Base-by-base conservation (phyloP, 176 grass and related monocot species). In the Neostapfia colusana region DNA sequence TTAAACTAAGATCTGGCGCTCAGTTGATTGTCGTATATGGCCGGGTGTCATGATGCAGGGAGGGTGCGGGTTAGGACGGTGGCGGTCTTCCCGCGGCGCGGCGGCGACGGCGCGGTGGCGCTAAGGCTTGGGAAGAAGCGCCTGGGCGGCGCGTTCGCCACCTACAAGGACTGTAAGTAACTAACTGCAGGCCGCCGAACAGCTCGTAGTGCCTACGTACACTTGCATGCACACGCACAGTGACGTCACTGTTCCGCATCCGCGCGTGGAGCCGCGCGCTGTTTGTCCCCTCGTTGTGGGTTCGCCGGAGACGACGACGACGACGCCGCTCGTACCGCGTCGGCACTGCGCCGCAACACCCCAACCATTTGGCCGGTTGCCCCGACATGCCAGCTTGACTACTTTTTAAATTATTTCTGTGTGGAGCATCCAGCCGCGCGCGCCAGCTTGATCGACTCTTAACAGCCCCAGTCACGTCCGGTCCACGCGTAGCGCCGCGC, bases 91-190 rank as follows among this genome's bases (percentile, higher is more conserved):
- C 63, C 59, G 40, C 80, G 73, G 87, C 73, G 69, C 14, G 67
- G 72, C 54, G 72, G 72, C 55, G 64, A 81, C 51, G 55, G 72
- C 6, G 85, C 74, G 69, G 72, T 90, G 58, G 80, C 65, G 14
- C 57, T 98, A 77, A 84, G 82, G 50, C 69, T 91, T 37, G 91
- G 86, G 63, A 98, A 82, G 82, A 98, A 89, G 82, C 80, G 88
- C 18, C 67, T 98, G 24, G 73, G 14, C 11, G 91, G 95, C 37
- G 65, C 85, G 26, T 94, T 98, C 75, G 79, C 69, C 34, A 92
- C 86, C 43, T 78, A 63, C 58, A 71, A 93, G 35, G 85, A 93
- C 45, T 82, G 90, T 97, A 91, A 89, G 88, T 73, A 25, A 41
- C 60, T 15, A 16, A 7, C 16, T 20, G 10, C 20, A 55, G 21